Percentiles rank a stretch among this genome's conserved stretches.
phyloP scores from a whole-genome alignment of 208 protist species.

The Borovskyia barvae region DNA sequence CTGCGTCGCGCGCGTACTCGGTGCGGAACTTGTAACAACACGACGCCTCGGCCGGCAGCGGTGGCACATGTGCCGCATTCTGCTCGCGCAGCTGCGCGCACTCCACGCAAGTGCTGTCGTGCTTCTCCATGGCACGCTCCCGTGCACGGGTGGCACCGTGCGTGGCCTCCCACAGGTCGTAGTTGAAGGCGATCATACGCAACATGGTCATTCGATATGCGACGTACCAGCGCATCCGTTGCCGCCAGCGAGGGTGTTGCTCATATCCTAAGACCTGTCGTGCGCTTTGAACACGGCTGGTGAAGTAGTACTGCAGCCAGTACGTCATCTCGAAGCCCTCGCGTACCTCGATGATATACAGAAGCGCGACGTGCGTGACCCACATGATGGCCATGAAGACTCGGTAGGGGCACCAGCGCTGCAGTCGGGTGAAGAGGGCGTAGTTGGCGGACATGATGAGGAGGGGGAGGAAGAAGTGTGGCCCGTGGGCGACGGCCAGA shows the following conservation, averaged over 20 bases:
- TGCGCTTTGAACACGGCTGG: neutral
- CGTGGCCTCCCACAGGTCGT: constrained; percentile 50
- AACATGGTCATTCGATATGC: constrained; percentile 76
- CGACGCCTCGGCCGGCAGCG: constrained; percentile 13
- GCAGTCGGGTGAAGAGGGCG: constrained; percentile 36
- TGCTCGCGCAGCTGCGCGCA: constrained; percentile 31
- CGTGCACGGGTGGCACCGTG: constrained; percentile 10
- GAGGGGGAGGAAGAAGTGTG: constrained; percentile 29
- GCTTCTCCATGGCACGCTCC: constrained; percentile 26
- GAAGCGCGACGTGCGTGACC: constrained; percentile 28
- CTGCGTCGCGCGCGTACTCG: constrained; percentile 35
- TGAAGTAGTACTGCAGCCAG: constrained; percentile 19
- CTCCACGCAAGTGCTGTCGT: constrained; percentile 30
- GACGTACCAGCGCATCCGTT: constrained; percentile 53
- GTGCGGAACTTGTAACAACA: constrained; percentile 62
- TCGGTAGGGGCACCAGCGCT: constrained; percentile 36
- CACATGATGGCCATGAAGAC: constrained; percentile 58
- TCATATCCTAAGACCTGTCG: constrained; percentile 2
- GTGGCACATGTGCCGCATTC: constrained; percentile 2
- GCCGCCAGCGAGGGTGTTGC: constrained; percentile 2
- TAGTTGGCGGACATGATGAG: constrained; percentile 33
- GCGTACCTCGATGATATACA: constrained; percentile 31
- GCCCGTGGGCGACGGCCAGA: constrained; percentile 26
- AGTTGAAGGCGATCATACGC: constrained; percentile 83
- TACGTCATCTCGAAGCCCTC: constrained; percentile 25